phyloP scores from a whole-genome alignment of 2,329 filamentous ascomycete species.

The Claviceps digitariae region DNA sequence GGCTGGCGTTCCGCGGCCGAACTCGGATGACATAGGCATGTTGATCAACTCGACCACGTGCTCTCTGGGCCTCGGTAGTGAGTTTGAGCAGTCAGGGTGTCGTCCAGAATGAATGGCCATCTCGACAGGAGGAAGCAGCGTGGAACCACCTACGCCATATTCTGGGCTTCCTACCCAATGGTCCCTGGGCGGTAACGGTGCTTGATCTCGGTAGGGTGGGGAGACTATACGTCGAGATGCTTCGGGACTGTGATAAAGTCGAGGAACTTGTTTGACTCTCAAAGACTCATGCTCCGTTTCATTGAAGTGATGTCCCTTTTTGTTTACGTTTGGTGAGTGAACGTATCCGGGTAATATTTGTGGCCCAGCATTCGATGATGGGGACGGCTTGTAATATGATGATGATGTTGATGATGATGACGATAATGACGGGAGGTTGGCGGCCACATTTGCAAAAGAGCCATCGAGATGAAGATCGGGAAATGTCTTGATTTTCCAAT shows the following conservation, averaged over 20 bases:
- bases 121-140: constrained; percentile 18
- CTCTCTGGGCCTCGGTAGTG: constrained; percentile 22
- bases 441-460: background rate
- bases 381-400: constrained; percentile 1
- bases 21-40: background rate
- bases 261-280: constrained; percentile 30
- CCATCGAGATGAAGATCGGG: constrained; percentile 28
- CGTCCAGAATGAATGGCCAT: constrained; percentile 21
- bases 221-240: constrained; percentile 20
- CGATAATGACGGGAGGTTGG: background rate
- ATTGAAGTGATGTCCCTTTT: constrained; percentile 28
- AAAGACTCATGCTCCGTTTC: constrained; percentile 27
- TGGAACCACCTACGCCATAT: constrained; percentile 14
- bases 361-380: background rate
- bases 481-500: constrained; percentile 24
- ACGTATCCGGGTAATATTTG: constrained; percentile 32
- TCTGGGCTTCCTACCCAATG: constrained; percentile 1
- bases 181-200: constrained; percentile 14
- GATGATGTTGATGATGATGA: background rate
- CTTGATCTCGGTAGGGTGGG: constrained; percentile 16
- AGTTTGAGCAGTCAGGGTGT: constrained; percentile 26
- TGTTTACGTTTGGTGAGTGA: constrained; percentile 33
- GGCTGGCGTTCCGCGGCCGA: background rate
- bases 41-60: background rate
- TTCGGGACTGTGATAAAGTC: constrained; percentile 28